phyloP scores from a whole-genome alignment of 768 basidiomycete species.

The Rhizopogon vesiculosus region DNA sequence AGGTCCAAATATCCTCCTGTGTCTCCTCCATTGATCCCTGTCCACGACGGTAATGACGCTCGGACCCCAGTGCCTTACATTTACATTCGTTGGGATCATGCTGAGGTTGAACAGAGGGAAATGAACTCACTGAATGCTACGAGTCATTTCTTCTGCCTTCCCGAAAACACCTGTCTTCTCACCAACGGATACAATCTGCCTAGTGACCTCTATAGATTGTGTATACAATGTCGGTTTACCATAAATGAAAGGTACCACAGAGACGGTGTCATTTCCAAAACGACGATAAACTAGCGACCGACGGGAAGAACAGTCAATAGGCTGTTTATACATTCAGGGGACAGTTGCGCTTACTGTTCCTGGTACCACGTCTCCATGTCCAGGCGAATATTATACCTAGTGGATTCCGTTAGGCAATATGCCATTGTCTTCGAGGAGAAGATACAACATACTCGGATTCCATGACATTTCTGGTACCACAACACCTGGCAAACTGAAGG shows the following conservation, averaged over 20 bases:
- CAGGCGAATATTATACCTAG: slow-evolving; percentile 15
- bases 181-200: slow-evolving; percentile 13
- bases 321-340: background rate
- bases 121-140: slow-evolving; percentile 13
- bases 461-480: slow-evolving; percentile 13
- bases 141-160: slow-evolving; percentile 8
- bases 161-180: slow-evolving; percentile 16
- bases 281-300: slow-evolving; percentile 12
- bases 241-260: slow-evolving; percentile 14
- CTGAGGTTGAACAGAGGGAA: background rate
- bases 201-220: slow-evolving; percentile 15
- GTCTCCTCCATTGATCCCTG: slow-evolving; percentile 14
- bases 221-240: slow-evolving; percentile 17
- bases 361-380: slow-evolving; percentile 16
- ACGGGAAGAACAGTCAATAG: background rate
- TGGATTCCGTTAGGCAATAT: background rate
- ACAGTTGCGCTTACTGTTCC: slow-evolving; percentile 5
- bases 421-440: too few species aligned
- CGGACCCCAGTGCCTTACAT: slow-evolving; percentile 12
- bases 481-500: slow-evolving; percentile 7
- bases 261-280: slow-evolving; percentile 16
- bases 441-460: slow-evolving; percentile 12
- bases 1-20: too few species aligned
- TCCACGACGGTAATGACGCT: slow-evolving; percentile 8
- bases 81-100: slow-evolving; percentile 1